These are phyloP conservation scores for Fusarium sp. DNA, from an alignment of 2,329 filamentous ascomycete species.

Conservation along the genomic window DNA sequence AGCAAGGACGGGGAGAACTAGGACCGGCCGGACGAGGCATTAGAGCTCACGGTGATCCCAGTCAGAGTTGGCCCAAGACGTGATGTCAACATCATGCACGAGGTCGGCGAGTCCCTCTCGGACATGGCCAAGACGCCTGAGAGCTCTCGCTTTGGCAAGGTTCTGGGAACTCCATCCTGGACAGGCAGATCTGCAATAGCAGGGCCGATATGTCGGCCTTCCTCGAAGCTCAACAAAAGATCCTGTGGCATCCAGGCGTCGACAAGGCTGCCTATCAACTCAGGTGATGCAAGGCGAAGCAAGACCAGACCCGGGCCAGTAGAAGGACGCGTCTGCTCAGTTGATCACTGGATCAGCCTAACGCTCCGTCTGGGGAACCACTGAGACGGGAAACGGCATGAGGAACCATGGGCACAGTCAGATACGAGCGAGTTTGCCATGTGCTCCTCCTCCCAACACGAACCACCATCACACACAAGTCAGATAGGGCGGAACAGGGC, in stretches of 20 bases:
- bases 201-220: constrained; percentile 38
- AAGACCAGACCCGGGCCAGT: constrained; percentile 6
- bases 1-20: constrained; percentile 17
- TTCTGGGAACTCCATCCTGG: constrained; percentile 34
- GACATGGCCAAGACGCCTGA: constrained; percentile 26
- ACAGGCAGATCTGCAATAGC: constrained; percentile 33
- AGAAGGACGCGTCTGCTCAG: constrained; percentile 16
- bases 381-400: constrained; percentile 36
- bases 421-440: constrained; percentile 35
- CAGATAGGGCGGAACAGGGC: constrained; percentile 8
- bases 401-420: constrained; percentile 14
- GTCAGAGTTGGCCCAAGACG: constrained; percentile 11
- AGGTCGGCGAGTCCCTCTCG: constrained; percentile 29
- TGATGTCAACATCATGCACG: constrained; percentile 45
- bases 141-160: constrained; percentile 34
- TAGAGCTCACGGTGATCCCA: constrained; percentile 12
- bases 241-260: constrained; percentile 26
- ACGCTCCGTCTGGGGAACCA: constrained; percentile 13
- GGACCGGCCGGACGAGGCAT: constrained; percentile 19
- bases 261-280: constrained; percentile 28
- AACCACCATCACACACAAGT: constrained; percentile 19
- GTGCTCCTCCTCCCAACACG: constrained; percentile 20
- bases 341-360: constrained; percentile 32
- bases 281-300: constrained; percentile 29
- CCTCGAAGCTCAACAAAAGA: constrained; percentile 37